A percentile compares a stretch with the other conserved stretches of the same genome.
These are phyloP conservation scores for Ophiostoma australiae DNA, from an alignment of 2,329 filamentous ascomycete genomes.

Conservation along the genomic window DNA sequence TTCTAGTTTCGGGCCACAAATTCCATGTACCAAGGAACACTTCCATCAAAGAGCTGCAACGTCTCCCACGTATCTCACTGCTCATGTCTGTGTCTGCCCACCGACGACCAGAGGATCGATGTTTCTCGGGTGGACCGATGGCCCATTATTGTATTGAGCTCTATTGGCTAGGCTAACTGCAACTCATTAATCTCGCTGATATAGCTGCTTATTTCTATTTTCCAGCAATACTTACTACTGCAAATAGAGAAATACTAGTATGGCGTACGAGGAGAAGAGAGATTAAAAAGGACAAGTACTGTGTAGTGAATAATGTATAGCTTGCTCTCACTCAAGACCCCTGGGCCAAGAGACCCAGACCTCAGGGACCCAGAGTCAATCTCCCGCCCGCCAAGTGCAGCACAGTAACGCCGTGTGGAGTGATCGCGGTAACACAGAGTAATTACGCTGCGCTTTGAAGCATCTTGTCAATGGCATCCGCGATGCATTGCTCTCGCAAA, in stretches of 20 bases:
- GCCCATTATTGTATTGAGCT: conserved; percentile 9
- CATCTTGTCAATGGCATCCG: background rate
- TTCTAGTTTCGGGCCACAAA: too few species aligned
- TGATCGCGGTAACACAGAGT: background rate
- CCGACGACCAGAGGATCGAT: background rate
- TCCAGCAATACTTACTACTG: background rate
- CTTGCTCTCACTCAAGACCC: background rate
- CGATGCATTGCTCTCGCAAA: background rate
- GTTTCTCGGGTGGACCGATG: background rate
- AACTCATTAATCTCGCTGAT: background rate
- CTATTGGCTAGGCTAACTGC: background rate
- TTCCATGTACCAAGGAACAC: background rate
- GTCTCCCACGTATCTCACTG: background rate
- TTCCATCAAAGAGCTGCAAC: background rate
- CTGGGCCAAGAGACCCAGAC: background rate
- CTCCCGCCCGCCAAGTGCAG: conserved; percentile 5
- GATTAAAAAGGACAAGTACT: background rate
- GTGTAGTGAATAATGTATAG: background rate
- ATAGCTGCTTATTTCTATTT: background rate
- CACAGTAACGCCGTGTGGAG: conserved; percentile 10
- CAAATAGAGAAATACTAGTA: background rate
- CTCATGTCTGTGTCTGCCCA: background rate
- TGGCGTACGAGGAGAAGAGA: too few species aligned
- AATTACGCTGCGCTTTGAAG: too few species aligned
- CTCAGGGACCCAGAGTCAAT: conserved; percentile 1